phyloP scores from a whole-genome alignment of 768 basidiomycete species.

The Trametes coccinea region DNA sequence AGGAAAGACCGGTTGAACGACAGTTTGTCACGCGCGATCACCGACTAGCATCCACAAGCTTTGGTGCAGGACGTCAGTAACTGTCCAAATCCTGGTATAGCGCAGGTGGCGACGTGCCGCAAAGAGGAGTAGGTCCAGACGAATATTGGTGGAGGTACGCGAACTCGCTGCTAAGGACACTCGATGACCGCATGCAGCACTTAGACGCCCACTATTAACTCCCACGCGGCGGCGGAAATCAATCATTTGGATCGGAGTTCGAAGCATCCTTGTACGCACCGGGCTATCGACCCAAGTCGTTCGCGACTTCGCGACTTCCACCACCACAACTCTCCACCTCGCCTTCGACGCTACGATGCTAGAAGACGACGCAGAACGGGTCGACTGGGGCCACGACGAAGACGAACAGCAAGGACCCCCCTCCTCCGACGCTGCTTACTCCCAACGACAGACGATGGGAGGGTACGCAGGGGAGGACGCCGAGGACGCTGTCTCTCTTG shows the following conservation, averaged over 20 bases:
- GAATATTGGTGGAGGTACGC: too few relatives aligned
- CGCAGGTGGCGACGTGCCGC: too few relatives aligned
- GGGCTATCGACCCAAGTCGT: slow-evolving; percentile 6
- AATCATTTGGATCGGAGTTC: slow-evolving; percentile 10
- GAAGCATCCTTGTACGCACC: background rate
- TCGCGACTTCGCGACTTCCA: background rate
- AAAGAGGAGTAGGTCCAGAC: too few relatives aligned
- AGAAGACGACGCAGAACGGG: slow-evolving; percentile 66
- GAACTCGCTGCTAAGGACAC: background rate
- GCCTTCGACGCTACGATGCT: slow-evolving; percentile 37
- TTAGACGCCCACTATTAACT: background rate
- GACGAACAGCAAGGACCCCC: slow-evolving; percentile 35
- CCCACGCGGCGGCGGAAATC: slow-evolving; percentile 2
- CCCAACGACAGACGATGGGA: slow-evolving; percentile 14
- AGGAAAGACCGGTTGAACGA: background rate
- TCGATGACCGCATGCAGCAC: slow-evolving; percentile 6
- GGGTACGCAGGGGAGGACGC: slow-evolving; percentile 40
- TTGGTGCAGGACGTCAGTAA: too few relatives aligned
- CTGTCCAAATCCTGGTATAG: too few relatives aligned
- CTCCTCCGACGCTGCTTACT: slow-evolving; percentile 15
- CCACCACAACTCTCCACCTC: slow-evolving; percentile 12
- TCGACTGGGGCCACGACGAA: slow-evolving; percentile 69
- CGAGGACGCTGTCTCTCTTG: slow-evolving; percentile 70
- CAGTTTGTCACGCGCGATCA: background rate
- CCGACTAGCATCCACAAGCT: too few relatives aligned